These are phyloP conservation scores for Mycena olivaceomarginata DNA, from an alignment of 768 basidiomycete species.

Conservation along the genomic window DNA sequence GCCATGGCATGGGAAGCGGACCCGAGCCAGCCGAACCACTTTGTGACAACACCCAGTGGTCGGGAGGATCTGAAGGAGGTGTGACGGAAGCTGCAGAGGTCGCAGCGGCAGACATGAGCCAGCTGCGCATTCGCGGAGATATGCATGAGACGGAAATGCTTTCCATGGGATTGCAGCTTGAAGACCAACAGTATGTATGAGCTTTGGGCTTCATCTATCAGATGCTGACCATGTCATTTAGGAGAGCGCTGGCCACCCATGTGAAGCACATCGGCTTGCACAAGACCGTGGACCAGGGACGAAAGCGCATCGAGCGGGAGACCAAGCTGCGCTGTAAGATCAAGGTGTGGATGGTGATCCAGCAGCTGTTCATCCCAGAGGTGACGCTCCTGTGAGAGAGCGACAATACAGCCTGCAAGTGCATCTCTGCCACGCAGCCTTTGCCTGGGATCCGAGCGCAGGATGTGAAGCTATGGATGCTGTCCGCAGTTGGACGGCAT, in stretches of 20 bases:
- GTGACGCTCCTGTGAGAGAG: background rate
- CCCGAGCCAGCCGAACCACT: conserved; percentile 33
- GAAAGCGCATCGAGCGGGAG: background rate
- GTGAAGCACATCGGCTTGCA: conserved; percentile 4
- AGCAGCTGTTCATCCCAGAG: background rate
- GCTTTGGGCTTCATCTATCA: too few relatives aligned
- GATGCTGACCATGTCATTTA: background rate
- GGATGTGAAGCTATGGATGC: conserved; percentile 46
- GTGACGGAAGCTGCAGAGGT: conserved; percentile 33
- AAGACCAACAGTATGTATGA: conserved; percentile 41
- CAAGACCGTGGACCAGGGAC: background rate
- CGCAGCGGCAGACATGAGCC: background rate
- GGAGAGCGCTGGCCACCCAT: conserved; percentile 2
- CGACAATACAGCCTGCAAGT: background rate
- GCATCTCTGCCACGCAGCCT: background rate
- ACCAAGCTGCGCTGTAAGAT: conserved; percentile 23
- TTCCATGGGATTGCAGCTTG: conserved; percentile 40
- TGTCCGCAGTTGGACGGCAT: conserved; percentile 37
- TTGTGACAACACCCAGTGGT: background rate
- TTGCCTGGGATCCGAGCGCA: background rate
- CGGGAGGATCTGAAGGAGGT: conserved; percentile 34
- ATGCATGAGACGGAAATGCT: conserved; percentile 43
- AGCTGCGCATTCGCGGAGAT: conserved; percentile 6
- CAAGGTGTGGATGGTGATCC: conserved; percentile 10
- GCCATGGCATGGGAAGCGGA: conserved; percentile 37